A percentile compares a stretch with the other conserved stretches of the same genome.
Evolutionary conservation across 202 grass and related monocot species (phyloP).

Genomic region (Musa balbisiana): DNA sequence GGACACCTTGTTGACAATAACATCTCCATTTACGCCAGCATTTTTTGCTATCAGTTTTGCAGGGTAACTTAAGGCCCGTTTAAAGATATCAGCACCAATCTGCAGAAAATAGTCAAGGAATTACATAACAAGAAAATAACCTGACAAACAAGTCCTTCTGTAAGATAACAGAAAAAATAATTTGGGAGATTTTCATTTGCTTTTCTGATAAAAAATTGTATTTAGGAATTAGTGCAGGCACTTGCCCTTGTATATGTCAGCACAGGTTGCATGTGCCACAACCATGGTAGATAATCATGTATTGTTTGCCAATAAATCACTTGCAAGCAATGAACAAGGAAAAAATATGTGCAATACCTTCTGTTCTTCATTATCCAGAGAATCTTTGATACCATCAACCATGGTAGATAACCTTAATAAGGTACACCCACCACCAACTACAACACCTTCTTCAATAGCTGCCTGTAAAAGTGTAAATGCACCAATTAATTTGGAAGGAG

Average conservation of each 20-base stretch:
- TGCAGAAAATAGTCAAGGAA: slow-evolving; percentile 27
- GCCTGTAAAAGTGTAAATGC: slow-evolving; percentile 41
- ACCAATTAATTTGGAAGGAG: slow-evolving; percentile 23
- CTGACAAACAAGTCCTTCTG: background rate
- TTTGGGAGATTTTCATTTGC: too few species aligned
- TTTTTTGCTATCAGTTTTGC: slow-evolving; percentile 73
- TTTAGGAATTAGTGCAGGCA: background rate
- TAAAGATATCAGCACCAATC: slow-evolving; percentile 95
- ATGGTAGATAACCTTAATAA: slow-evolving; percentile 81
- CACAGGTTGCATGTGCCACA: background rate
- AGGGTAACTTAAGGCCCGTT: slow-evolving; percentile 78
- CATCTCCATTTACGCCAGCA: slow-evolving; percentile 63
- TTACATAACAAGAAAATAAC: slow-evolving; percentile 3
- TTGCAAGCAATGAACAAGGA: background rate
- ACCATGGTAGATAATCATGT: background rate
- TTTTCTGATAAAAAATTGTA: background rate
- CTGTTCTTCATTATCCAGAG: slow-evolving; percentile 70
- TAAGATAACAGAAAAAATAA: too few species aligned
- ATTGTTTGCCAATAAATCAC: too few species aligned
- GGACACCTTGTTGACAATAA: slow-evolving; percentile 61
- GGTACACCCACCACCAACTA: slow-evolving; percentile 88
- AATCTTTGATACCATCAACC: slow-evolving; percentile 62
- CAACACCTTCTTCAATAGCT: slow-evolving; percentile 94
- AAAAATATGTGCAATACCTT: slow-evolving; percentile 38
- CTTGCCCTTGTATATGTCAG: background rate